Evolutionary conservation across 1,284 basidiomycete genomes (phyloP), one percentile per base, ranked within the genome.

Genomic region (Ustilago bromivora): DNA sequence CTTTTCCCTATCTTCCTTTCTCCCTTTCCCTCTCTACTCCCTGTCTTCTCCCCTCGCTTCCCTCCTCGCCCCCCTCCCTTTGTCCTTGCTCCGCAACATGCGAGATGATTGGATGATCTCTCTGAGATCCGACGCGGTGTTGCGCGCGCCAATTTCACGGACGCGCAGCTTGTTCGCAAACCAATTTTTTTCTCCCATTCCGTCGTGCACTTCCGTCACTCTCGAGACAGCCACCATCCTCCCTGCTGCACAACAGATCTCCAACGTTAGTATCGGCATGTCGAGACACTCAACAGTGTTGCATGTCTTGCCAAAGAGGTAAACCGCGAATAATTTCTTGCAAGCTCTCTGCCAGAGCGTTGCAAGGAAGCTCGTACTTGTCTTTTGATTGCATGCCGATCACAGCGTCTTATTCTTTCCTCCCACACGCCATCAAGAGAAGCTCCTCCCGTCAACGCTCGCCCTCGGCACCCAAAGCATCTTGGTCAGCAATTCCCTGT

Each of bases 251-350:
- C 19, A 57, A 64, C 64, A 64, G 64, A 57, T 23, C 15, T 40
- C 15, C 40, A 52, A 41, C 57, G 54, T 35, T 41, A 46, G 43
- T 35, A 67, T 73, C 71, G 65, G 71, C 71, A 60, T 68, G 71
- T 52, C 51, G 31, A 64, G 54, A 63, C 71, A 68, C 65, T 73
- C 71, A 65, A 73, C 35, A 68, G 71, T 68, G 71, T 61, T 36
- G 65, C 65, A 73, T 57, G 61, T 73, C 51, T 61, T 67, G 71
- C 65, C 71, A 68, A 67, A 73, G 58, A 73, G 71, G 71, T 73
- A 68, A 73, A 9, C 38, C 43, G 32, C 49, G 64, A 54, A 53
- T 34, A 10, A 12, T n/a, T 31, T 43, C 61, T 38, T 49, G 71
- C 57, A 36, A 56, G 32, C 43, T 49, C 36, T 40, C 32, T 35